phyloP scores from a whole-genome alignment of 78 protist genomes.

The Planoprotostelium fungivorum region DNA sequence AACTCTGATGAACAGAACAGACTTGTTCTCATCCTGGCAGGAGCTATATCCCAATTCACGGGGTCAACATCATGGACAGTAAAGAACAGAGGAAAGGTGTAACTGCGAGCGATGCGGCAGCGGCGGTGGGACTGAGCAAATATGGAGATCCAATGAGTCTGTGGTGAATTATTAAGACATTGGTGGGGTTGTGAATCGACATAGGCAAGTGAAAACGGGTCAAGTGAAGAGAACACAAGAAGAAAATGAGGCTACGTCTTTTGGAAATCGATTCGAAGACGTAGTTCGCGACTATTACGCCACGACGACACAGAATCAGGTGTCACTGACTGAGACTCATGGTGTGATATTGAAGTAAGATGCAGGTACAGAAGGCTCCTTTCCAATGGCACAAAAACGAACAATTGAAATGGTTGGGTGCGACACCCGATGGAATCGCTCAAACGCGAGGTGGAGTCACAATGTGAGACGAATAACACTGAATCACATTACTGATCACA shows the following conservation, averaged over 20 bases:
- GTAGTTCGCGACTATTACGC: background rate
- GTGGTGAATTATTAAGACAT: background rate
- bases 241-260: background rate
- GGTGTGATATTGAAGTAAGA: background rate
- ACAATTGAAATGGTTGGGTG: background rate
- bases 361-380: background rate
- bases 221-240: background rate
- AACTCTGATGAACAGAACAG: too few species aligned
- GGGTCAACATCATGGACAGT: too few species aligned
- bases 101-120: background rate
- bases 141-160: background rate
- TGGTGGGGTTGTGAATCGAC: background rate
- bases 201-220: background rate
- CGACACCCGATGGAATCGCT: background rate
- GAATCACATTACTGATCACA: too few species aligned
- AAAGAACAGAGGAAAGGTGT: background rate
- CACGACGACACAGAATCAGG: background rate
- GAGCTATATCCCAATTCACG: too few species aligned
- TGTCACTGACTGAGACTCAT: background rate
- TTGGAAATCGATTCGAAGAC: background rate
- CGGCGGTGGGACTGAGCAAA: background rate
- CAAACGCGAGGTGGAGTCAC: background rate
- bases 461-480: too few species aligned
- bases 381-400: background rate
- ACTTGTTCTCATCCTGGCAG: too few species aligned